These are phyloP conservation scores for Umbelopsis isabellina DNA, from an alignment of 192 early-diverging fungal genomes.

Conservation along the genomic window DNA sequence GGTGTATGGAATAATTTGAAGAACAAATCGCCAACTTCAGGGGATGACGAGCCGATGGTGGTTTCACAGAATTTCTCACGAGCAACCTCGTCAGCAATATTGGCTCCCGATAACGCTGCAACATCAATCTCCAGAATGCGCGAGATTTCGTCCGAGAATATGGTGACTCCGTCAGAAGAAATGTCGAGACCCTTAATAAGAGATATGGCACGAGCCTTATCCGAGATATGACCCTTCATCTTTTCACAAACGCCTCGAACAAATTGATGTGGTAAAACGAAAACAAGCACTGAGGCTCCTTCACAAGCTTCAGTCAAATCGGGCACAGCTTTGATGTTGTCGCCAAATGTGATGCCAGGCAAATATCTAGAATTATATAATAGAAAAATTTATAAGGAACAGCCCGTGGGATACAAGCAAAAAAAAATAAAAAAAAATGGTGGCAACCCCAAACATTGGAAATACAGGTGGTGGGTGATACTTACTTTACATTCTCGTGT, in stretches of 20 bases:
- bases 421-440: neutral
- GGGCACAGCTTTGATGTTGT: constrained; percentile 82
- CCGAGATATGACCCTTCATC: constrained; percentile 67
- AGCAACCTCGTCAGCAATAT: constrained; percentile 95
- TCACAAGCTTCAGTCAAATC: constrained; percentile 75
- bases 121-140: constrained; percentile 64
- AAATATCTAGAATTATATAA: constrained; percentile 56
- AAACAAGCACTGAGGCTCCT: constrained; percentile 87
- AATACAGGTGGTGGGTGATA: neutral
- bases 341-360: constrained; percentile 80
- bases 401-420: neutral
- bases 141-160: constrained; percentile 70
- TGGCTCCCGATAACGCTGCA: constrained; percentile 90
- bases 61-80: constrained; percentile 93
- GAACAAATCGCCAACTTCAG: constrained; percentile 77
- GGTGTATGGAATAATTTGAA: constrained; percentile 81
- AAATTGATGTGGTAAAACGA: constrained; percentile 95
- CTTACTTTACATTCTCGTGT: constrained; percentile 86
- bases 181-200: constrained; percentile 93
- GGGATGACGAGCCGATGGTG: constrained; percentile 80
- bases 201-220: constrained; percentile 82
- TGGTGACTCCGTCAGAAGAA: constrained; percentile 67
- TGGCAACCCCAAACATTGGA: constrained; percentile 16
- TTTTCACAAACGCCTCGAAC: constrained; percentile 79
- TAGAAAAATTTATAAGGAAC: constrained; percentile 2